A percentile compares a stretch with the other conserved stretches of the same genome.
Evolutionary conservation across 2,329 filamentous ascomycete species (phyloP).

Genomic region (Monilinia laxa): DNA sequence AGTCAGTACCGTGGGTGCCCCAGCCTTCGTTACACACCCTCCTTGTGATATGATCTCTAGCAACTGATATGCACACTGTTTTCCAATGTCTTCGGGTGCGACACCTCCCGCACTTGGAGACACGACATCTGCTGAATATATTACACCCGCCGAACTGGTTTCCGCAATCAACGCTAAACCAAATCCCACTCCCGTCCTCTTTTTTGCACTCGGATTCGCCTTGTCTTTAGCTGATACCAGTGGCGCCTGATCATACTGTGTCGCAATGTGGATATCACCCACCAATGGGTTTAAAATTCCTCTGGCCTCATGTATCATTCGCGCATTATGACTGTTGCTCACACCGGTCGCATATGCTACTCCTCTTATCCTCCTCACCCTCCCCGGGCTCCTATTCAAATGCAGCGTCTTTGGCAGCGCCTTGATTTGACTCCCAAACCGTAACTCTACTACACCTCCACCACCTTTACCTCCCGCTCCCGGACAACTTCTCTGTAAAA

Average conservation of each 20-base stretch:
- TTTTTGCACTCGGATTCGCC: slow-evolving; percentile 56
- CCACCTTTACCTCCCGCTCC: slow-evolving; percentile 75
- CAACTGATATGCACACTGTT: slow-evolving; percentile 82
- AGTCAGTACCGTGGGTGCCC: slow-evolving; percentile 72
- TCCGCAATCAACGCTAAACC: slow-evolving; percentile 89
- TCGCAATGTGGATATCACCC: slow-evolving; percentile 86
- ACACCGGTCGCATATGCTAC: slow-evolving; percentile 94
- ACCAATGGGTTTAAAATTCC: slow-evolving; percentile 84
- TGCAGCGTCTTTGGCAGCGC: slow-evolving; percentile 87
- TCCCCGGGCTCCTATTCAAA: slow-evolving; percentile 74
- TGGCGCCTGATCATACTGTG: slow-evolving; percentile 69
- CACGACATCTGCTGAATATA: slow-evolving; percentile 84
- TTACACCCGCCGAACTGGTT: slow-evolving; percentile 73
- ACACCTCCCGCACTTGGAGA: slow-evolving; percentile 75
- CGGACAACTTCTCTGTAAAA: slow-evolving; percentile 76
- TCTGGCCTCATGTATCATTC: slow-evolving; percentile 90
- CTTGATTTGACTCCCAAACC: slow-evolving; percentile 90
- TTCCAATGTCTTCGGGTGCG: slow-evolving; percentile 87
- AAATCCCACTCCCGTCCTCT: slow-evolving; percentile 82
- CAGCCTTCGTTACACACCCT: slow-evolving; percentile 74
- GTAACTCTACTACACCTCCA: slow-evolving; percentile 87
- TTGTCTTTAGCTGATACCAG: slow-evolving; percentile 55
- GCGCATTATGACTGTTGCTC: slow-evolving; percentile 85
- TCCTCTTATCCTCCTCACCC: slow-evolving; percentile 84
- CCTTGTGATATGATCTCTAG: slow-evolving; percentile 79